These are phyloP conservation scores for Marvania coccoides DNA, from an alignment of 139 green algal species.

Conservation along the genomic window DNA sequence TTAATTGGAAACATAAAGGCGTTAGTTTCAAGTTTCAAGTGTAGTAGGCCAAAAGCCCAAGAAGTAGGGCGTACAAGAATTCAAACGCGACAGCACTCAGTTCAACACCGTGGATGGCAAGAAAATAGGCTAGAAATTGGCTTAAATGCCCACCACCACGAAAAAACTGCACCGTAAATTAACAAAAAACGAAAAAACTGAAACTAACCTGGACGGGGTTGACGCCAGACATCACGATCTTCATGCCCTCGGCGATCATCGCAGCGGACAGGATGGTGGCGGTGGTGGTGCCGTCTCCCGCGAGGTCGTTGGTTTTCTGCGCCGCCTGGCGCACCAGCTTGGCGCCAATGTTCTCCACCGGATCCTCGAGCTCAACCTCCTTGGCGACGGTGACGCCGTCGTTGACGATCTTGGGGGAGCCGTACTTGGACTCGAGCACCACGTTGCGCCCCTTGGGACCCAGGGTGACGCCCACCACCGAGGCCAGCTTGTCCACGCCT, in stretches of 20 bases:
- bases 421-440: slow-evolving; percentile 98
- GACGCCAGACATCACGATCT: slow-evolving; percentile 89
- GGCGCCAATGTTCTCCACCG: slow-evolving; percentile 98
- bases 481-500: slow-evolving; percentile 97
- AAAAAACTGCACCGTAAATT: no score
- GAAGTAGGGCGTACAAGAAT: no score
- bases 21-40: no score
- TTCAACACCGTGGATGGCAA: no score
- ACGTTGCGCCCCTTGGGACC: slow-evolving; percentile 99
- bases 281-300: slow-evolving; percentile 97
- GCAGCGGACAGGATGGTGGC: slow-evolving; percentile 94
- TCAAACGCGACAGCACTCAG: no score
- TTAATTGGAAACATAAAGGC: no score
- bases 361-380: slow-evolving; percentile 97
- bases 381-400: slow-evolving; percentile 94
- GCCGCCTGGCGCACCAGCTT: slow-evolving; percentile 92
- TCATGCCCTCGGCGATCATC: slow-evolving; percentile 95
- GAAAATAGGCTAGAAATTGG: no score
- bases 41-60: no score
- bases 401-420: slow-evolving; percentile 98
- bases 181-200: no score
- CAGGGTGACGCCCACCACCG: slow-evolving; percentile 97
- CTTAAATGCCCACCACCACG: no score
- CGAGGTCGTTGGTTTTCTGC: slow-evolving; percentile 92
- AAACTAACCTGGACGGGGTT: slow-evolving; percentile 84